Evolutionary conservation across 2,329 filamentous ascomycete species (phyloP).

Genomic region (Cladosporium oxysporum): DNA sequence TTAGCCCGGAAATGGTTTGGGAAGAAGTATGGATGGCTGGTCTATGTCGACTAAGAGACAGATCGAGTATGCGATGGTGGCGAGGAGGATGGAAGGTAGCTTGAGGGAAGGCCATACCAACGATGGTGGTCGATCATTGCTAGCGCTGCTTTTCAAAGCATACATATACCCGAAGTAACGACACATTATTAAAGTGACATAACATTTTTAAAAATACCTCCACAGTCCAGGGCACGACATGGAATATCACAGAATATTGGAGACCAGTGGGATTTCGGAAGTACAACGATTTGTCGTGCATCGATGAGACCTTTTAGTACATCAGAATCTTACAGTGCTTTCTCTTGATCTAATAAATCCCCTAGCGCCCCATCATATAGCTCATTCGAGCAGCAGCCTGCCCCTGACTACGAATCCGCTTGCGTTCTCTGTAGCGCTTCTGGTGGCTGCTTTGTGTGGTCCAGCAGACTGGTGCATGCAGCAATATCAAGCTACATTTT

Average conservation of each 20-base stretch:
- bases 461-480: neutral
- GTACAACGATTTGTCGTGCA: neutral
- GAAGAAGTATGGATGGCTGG: conserved; percentile 57
- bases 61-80: neutral
- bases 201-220: neutral
- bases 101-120: neutral
- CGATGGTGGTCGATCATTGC: neutral
- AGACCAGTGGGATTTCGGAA: neutral
- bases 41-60: conserved; percentile 45
- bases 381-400: neutral
- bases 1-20: conserved; percentile 62
- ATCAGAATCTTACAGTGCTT: neutral
- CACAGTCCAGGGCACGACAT: neutral
- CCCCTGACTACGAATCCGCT: neutral
- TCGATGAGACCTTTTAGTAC: neutral
- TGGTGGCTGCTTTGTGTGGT: neutral
- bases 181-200: neutral
- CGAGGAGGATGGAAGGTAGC: neutral
- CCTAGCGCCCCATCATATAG: neutral
- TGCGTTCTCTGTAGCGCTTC: neutral
- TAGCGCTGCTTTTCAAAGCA: conserved; percentile 4
- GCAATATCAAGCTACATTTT: neutral
- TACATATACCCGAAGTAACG: neutral
- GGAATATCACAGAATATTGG: neutral
- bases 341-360: neutral